phyloP scores from a whole-genome alignment of 2,329 filamentous ascomycete species.

The Ceratocystis huliohia region DNA sequence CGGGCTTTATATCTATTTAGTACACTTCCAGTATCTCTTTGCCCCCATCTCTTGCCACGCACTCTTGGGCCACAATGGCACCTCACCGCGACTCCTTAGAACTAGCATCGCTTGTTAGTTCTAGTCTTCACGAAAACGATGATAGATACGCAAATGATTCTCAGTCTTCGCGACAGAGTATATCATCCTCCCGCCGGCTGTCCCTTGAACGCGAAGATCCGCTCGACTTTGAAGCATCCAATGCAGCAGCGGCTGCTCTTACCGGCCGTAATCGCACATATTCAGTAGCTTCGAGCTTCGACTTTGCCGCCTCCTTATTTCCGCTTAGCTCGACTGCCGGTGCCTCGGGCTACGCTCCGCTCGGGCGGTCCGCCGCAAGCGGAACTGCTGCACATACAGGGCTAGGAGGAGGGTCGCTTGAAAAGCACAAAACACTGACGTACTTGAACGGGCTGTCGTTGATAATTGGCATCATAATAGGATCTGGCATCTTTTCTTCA shows the following conservation, averaged over 20 bases:
- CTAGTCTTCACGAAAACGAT: slow-evolving; percentile 40
- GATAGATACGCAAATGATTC: slow-evolving; percentile 33
- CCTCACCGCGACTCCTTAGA: slow-evolving; percentile 80
- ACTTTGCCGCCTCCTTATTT: slow-evolving; percentile 87
- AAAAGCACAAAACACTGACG: slow-evolving; percentile 91
- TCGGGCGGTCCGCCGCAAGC: slow-evolving; percentile 59
- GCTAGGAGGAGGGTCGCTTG: slow-evolving; percentile 63
- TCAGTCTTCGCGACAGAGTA: slow-evolving; percentile 66
- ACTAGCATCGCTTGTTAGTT: slow-evolving; percentile 85
- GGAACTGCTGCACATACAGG: slow-evolving; percentile 31
- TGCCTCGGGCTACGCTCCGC: slow-evolving; percentile 63
- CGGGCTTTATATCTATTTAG: not conserved
- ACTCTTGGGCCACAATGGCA: slow-evolving; percentile 22
- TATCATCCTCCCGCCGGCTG: slow-evolving; percentile 80
- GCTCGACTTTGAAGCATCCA: slow-evolving; percentile 44
- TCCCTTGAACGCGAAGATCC: slow-evolving; percentile 83
- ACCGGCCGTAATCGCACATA: slow-evolving; percentile 53
- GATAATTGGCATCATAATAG: slow-evolving; percentile 86
- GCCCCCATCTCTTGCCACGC: slow-evolving; percentile 18
- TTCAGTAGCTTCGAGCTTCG: slow-evolving; percentile 85
- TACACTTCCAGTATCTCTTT: not conserved
- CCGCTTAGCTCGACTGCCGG: slow-evolving; percentile 72
- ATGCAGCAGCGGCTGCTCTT: slow-evolving; percentile 35
- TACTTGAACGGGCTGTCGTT: slow-evolving; percentile 87
- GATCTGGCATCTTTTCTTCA: slow-evolving; percentile 90